These are phyloP conservation scores for Podaxis rugospora DNA, from an alignment of 768 basidiomycete species.

Conservation along the genomic window DNA sequence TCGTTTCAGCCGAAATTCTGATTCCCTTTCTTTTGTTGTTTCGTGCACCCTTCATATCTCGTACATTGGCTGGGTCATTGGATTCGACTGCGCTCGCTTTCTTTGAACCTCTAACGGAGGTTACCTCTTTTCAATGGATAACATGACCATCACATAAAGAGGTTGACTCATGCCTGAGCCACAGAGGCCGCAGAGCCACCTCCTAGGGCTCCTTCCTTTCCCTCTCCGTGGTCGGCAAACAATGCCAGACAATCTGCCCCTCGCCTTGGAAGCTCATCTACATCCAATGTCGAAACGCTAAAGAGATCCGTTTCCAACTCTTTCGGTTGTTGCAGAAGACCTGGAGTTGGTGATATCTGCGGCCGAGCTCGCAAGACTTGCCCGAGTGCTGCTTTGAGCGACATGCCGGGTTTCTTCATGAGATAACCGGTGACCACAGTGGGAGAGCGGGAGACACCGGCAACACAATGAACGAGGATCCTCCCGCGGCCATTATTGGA, in stretches of 20 bases:
- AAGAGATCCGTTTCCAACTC: conserved; percentile 25
- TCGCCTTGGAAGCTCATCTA: conserved; percentile 31
- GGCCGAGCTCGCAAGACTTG: conserved; percentile 30
- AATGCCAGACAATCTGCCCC: conserved; percentile 29
- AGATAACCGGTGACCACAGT: conserved; percentile 37
- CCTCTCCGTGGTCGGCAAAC: conserved; percentile 16
- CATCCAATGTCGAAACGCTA: conserved; percentile 24
- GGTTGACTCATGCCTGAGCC: neutral
- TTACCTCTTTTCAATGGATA: too few relatives aligned
- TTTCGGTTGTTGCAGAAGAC: conserved; percentile 40
- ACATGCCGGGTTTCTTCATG: conserved; percentile 31
- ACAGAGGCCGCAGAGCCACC: neutral
- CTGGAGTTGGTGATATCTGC: conserved; percentile 34
- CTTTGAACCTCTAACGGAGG: too few relatives aligned
- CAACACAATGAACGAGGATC: conserved; percentile 41
- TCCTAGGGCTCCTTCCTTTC: neutral
- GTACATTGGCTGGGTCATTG: too few relatives aligned
- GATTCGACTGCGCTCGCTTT: too few relatives aligned
- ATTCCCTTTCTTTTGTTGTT: too few relatives aligned
- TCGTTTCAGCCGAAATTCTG: too few relatives aligned
- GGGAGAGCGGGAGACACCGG: conserved; percentile 43
- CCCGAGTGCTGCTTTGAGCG: conserved; percentile 32
- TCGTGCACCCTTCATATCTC: too few relatives aligned
- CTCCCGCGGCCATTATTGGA: conserved; percentile 22
- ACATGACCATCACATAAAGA: too few relatives aligned